These are phyloP conservation scores for Neurospora intermedia DNA, from an alignment of 495 filamentous ascomycete species.

Conservation along the genomic window DNA sequence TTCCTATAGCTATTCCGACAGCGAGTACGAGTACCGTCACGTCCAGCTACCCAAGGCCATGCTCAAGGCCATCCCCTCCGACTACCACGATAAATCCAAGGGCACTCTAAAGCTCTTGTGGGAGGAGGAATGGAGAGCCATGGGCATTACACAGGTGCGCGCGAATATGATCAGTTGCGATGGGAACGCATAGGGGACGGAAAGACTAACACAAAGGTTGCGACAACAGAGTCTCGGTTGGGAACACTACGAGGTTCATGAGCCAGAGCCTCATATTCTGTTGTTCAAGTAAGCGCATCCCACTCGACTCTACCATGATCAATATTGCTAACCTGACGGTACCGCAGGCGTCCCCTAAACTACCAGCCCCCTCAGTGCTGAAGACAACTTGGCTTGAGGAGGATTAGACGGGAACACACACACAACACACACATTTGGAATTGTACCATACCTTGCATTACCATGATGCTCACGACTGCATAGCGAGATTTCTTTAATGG, in stretches of 20 bases:
- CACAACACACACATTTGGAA: neutral
- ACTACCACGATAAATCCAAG: conserved; percentile 83
- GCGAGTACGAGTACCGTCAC: conserved; percentile 86
- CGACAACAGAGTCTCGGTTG: conserved; percentile 74
- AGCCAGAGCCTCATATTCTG: conserved; percentile 95
- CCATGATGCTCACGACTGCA: conserved; percentile 27
- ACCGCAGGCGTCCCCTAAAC: conserved; percentile 66
- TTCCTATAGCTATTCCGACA: conserved; percentile 64
- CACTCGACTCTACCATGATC: neutral
- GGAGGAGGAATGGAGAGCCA: conserved; percentile 95
- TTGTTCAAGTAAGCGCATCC: conserved; percentile 76
- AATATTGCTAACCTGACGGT: neutral
- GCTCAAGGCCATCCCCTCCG: conserved; percentile 92
- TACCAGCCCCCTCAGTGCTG: conserved; percentile 59
- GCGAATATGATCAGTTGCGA: neutral
- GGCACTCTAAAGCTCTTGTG: conserved; percentile 92
- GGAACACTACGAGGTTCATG: conserved; percentile 99
- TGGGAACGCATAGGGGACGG: neutral
- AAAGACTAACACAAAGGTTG: conserved; percentile 1
- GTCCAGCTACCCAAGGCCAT: conserved; percentile 95
- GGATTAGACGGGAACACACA: neutral
- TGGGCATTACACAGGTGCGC: conserved; percentile 89
- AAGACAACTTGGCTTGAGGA: neutral
- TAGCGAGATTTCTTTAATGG: conserved; percentile 19
- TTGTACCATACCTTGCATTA: conserved; percentile 19